These are phyloP conservation scores for Suillus luteus DNA, from an alignment of 768 basidiomycete genomes.

Conservation along the genomic window DNA sequence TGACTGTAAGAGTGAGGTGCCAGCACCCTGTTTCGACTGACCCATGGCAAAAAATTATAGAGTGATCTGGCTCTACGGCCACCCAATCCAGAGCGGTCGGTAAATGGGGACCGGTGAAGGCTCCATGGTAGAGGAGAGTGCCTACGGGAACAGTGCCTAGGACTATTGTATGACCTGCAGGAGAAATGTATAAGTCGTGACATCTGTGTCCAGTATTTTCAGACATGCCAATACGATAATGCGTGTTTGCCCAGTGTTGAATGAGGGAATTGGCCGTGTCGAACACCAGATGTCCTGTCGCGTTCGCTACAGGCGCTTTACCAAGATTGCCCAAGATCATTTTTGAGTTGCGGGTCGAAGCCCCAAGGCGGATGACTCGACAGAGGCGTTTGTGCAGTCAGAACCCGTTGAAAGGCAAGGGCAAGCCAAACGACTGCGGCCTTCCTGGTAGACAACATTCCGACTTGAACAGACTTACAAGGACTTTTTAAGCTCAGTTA, in stretches of 20 bases:
- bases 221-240: slow-evolving; percentile 34
- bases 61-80: slow-evolving; percentile 39
- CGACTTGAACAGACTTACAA: too few relatives aligned
- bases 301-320: slow-evolving; percentile 26
- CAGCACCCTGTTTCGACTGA: slow-evolving; percentile 22
- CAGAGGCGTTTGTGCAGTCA: background rate
- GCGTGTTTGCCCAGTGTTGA: slow-evolving; percentile 42
- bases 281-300: slow-evolving; percentile 38
- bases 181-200: background rate
- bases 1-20: slow-evolving; percentile 32
- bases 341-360: background rate
- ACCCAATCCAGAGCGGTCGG: slow-evolving; percentile 29
- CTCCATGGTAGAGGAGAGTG: slow-evolving; percentile 40
- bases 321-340: slow-evolving; percentile 13
- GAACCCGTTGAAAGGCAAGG: background rate
- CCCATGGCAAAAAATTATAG: slow-evolving; percentile 36
- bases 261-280: slow-evolving; percentile 36
- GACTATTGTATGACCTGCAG: slow-evolving; percentile 33
- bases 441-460: background rate
- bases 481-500: background rate
- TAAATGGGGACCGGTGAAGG: slow-evolving; percentile 17
- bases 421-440: background rate
- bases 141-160: slow-evolving; percentile 36
- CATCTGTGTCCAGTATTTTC: background rate
- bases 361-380: background rate